A percentile compares a stretch with the other conserved stretches of the same genome.
Conservation (phyloP, 345 rosid genomes). For the Schrenkiella parvula region DNA sequence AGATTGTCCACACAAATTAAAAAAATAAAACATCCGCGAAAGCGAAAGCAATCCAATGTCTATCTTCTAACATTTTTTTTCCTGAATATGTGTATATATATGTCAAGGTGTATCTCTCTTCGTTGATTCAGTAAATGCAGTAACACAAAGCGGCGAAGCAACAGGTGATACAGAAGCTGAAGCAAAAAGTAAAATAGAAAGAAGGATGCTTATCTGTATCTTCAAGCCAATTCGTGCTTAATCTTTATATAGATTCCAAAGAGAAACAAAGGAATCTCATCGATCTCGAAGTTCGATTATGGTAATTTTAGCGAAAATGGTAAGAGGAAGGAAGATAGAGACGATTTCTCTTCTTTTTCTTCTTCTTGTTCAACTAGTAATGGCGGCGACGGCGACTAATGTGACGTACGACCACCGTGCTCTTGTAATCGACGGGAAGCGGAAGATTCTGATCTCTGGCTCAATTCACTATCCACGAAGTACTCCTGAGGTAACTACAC, state of each 20-base stretch:
- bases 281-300: background rate
- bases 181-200: background rate
- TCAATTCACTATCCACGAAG: conserved; percentile 98
- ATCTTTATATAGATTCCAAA: background rate
- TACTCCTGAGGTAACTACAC: conserved; percentile 61
- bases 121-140: conserved; percentile 16
- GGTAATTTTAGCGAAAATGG: conserved; percentile 5
- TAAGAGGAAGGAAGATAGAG: conserved; percentile 3
- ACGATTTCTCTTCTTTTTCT: background rate
- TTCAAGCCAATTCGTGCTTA: conserved; percentile 6
- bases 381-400: conserved; percentile 32
- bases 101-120: background rate
- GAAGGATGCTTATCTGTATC: conserved; percentile 17
- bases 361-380: background rate
- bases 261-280: background rate
- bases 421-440: conserved; percentile 67
- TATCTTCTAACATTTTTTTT: background rate
- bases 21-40: too few relatives aligned
- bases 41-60: background rate
- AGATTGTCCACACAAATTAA: background rate
- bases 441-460: conserved; percentile 75
- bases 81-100: background rate
- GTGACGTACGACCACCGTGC: conserved; percentile 87
- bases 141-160: conserved; percentile 35
- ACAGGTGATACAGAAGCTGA: conserved; percentile 8